Evolutionary conservation across 2,329 filamentous ascomycete species (phyloP), one percentile per base, ranked within the genome.

Genomic region (Epichloe hybrida): DNA sequence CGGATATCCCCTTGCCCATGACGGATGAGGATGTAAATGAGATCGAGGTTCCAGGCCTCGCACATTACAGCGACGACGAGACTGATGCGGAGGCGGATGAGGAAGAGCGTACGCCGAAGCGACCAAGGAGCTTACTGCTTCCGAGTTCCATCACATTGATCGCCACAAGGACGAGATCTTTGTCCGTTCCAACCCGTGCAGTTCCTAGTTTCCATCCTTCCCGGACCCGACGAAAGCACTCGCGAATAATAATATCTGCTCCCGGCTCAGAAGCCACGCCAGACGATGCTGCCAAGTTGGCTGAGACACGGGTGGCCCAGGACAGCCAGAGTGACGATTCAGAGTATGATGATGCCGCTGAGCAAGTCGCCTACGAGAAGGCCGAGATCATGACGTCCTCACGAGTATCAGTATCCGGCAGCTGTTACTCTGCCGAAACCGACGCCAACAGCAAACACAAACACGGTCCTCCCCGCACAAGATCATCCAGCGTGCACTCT

Each of bases 21-120:
- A 72, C 72, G 23, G 73, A 79, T 37, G 75, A 81, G 46, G 88
- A 94, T 61, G 69, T 91, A 7, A 76, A 83, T 44, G 88, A 94
- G 62, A 93, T 94, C 41, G 86, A 93, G 60, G 77, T 88, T 43
- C 85, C 86, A 3, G 85, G 84, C 0, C 72, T 88, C 5, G 79
- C 76, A 1, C 65, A 64, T 12, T 75, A 81, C 56, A 79, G 73
- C 51, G 81, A 87, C 51, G 81, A 83, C 13, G 83, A 84, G 48
- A 71, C 71, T 5, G 69, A 71, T 12, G 71, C 70, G 8, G 65
- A 70, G 2, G 63, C 66, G 4, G 64, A 67, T 1, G 64, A 67
- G 1, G 59, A 70, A 53, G 57, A 72, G 35, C 7, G 42, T 5
- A 54, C 62, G 9, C 54, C 54, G 5, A 54, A 55, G 20, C 71